Evolutionary conservation across 129 eudicot species (phyloP).

Genomic region (Silybum marianum): DNA sequence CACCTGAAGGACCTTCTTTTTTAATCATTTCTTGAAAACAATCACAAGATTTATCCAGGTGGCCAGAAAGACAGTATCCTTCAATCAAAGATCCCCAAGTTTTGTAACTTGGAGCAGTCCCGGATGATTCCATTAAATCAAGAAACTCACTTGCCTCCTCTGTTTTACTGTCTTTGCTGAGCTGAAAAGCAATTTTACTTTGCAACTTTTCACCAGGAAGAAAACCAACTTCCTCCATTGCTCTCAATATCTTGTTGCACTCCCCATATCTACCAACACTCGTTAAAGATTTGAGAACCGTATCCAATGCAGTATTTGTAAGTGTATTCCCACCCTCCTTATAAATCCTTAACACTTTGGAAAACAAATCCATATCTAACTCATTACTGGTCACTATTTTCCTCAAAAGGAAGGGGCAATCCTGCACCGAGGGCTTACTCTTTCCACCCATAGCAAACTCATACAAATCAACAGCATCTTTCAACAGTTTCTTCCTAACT

Average conservation of each 20-base stretch:
- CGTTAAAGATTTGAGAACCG: constrained; percentile 68
- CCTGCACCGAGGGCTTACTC: constrained; percentile 56
- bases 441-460: constrained; percentile 68
- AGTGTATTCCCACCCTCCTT: constrained; percentile 54
- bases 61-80: constrained; percentile 65
- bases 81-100: constrained; percentile 60
- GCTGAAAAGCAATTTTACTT: constrained; percentile 56
- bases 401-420: constrained; percentile 62
- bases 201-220: constrained; percentile 39
- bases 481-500: constrained; percentile 55
- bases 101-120: constrained; percentile 27
- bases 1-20: constrained; percentile 36
- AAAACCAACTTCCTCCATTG: constrained; percentile 65
- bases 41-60: constrained; percentile 61
- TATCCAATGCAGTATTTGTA: constrained; percentile 42
- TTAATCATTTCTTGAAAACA: constrained; percentile 54
- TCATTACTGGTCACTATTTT: constrained; percentile 59
- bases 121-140: constrained; percentile 40
- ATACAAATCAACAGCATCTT: constrained; percentile 69
- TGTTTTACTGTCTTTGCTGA: constrained; percentile 46
- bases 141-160: constrained; percentile 58
- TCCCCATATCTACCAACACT: constrained; percentile 68
- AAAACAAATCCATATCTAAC: constrained; percentile 66
- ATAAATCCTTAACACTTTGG: constrained; percentile 51
- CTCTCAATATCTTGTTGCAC: constrained; percentile 65